Percentiles rank a stretch among this genome's conserved stretches.
These are phyloP conservation scores for Tilletiopsis washingtonensis DNA, from an alignment of 1,284 basidiomycete genomes.

Conservation along the genomic window DNA sequence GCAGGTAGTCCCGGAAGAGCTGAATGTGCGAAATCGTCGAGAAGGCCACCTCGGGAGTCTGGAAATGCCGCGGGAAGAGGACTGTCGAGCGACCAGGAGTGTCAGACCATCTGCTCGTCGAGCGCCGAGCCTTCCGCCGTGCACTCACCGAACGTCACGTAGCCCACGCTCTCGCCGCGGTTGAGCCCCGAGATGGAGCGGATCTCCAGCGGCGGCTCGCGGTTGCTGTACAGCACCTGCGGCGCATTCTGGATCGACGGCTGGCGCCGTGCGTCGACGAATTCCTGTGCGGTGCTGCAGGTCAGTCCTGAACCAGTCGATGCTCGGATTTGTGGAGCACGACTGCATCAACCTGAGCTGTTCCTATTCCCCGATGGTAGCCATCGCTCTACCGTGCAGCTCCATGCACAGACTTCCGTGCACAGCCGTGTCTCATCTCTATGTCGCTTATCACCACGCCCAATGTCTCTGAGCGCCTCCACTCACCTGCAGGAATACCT, in stretches of 20 bases:
- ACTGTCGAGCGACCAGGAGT: conserved; percentile 53
- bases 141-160: conserved; percentile 76
- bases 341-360: too few species aligned
- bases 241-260: conserved; percentile 93
- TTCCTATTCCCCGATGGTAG: too few species aligned
- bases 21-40: conserved; percentile 90
- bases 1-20: conserved; percentile 93
- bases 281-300: conserved; percentile 61
- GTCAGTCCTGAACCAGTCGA: too few species aligned
- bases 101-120: not conserved
- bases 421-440: too few species aligned
- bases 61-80: conserved; percentile 91
- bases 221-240: conserved; percentile 92
- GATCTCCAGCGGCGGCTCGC: conserved; percentile 92
- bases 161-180: conserved; percentile 83
- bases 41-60: conserved; percentile 64
- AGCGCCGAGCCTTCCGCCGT: not conserved
- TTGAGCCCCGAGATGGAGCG: conserved; percentile 73
- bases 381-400: too few species aligned
- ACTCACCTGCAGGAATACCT: conserved; percentile 87
- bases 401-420: too few species aligned
- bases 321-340: too few species aligned
- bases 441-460: too few species aligned
- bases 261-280: conserved; percentile 89
- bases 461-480: too few species aligned